Evolutionary conservation across 2,329 filamentous ascomycete species (phyloP), one percentile per base, ranked within the genome.

Genomic region (Chaetomiaceae sp.): DNA sequence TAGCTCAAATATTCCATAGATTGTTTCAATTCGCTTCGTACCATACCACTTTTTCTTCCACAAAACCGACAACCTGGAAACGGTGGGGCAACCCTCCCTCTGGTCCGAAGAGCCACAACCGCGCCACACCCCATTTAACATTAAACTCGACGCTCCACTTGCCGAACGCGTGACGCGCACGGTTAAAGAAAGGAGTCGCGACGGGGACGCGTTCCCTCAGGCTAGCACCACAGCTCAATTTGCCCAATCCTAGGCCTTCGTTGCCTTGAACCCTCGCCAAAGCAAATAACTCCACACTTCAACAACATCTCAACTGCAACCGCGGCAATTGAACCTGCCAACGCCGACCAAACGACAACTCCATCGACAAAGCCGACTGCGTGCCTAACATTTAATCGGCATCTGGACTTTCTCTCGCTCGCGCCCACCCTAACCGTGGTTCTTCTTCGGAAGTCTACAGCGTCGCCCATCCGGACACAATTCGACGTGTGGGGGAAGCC

Each of bases 221-320:
- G 9, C 40, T 17, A 30, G 37, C 40, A 27, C 39, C 20, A 20
- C n/a, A 34, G 52, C 44, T 54, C 55, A 54, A 55, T 56, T 47
- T 51, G 58, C 55, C 41, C 57, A 59, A 59, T 59, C n/a, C n/a
- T n/a, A n/a, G n/a, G n/a, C n/a, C n/a, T n/a, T n/a, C 50, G 42
- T 38, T 46, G 39, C 50, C 20, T 48, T 20, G 17, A n/a, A 17
- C 35, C 21, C 41, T 53, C 42, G 41, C 21, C 44, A 44, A 53
- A 46, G 40, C 50, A 51, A 53, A 23, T 47, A 53, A 51, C 52
- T 53, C 47, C 50, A 51, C 48, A 46, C n/a, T 30, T 34, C 40
- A 44, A 38, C 40, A 40, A 38, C 16, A 42, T 42, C 35, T 6
- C 23, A 41, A 49, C 35, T 20, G 17, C 47, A 13, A 47, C 43